These are phyloP conservation scores for Gossypioides kirkii DNA, from an alignment of 345 rosid species.

Conservation along the genomic window DNA sequence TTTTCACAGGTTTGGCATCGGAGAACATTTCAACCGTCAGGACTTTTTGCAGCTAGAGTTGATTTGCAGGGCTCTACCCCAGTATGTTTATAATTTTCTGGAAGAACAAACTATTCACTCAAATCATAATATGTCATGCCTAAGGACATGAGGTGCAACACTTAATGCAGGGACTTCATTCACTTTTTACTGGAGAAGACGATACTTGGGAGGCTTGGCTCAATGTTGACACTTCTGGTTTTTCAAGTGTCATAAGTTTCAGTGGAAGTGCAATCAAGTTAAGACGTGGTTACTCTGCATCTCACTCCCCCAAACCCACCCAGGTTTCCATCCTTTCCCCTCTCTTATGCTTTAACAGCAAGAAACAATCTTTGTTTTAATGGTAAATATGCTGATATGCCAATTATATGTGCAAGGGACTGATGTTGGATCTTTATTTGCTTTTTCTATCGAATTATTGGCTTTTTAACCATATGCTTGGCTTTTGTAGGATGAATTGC, in stretches of 20 bases:
- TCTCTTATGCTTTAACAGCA: not conserved
- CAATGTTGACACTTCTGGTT: slow-evolving; percentile 71
- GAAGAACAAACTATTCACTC: slow-evolving; percentile 4
- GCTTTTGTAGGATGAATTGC: slow-evolving; percentile 62
- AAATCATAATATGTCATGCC: slow-evolving; percentile 8
- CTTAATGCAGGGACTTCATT: slow-evolving; percentile 75
- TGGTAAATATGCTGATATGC: not conserved
- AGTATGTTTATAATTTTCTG: slow-evolving; percentile 39
- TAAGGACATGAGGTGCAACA: slow-evolving; percentile 11
- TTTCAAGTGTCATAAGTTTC: slow-evolving; percentile 58
- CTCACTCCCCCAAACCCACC: slow-evolving; percentile 66
- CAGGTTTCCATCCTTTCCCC: slow-evolving; percentile 42
- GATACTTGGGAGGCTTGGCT: slow-evolving; percentile 98
- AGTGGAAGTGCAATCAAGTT: slow-evolving; percentile 72
- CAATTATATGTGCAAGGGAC: not conserved
- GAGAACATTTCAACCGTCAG: slow-evolving; percentile 88
- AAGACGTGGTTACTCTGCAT: slow-evolving; percentile 84
- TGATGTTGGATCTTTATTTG: not conserved
- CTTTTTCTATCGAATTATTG: not conserved
- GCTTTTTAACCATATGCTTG: not conserved
- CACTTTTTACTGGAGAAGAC: slow-evolving; percentile 91
- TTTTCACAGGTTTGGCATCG: slow-evolving; percentile 85
- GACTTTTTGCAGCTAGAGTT: slow-evolving; percentile 94
- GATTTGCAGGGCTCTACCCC: slow-evolving; percentile 80
- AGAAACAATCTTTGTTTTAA: slow-evolving; percentile 1